Evolutionary conservation across 768 basidiomycete genomes (phyloP).

Genomic region (Gymnopilus dilepis): DNA sequence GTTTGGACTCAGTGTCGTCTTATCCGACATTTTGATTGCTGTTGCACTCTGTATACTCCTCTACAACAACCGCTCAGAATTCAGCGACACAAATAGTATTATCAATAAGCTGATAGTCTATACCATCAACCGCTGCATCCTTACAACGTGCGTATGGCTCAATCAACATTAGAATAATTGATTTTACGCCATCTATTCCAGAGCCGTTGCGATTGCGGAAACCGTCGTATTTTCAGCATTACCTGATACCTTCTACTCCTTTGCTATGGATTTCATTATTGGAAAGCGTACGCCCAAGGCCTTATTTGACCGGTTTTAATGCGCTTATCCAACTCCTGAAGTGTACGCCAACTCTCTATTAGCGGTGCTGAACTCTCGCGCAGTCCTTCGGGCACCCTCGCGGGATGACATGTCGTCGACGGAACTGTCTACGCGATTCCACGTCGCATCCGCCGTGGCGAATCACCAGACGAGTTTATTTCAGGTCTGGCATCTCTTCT

Average conservation of each 20-base stretch:
- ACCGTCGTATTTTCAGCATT: constrained; percentile 45
- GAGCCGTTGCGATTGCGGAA: constrained; percentile 44
- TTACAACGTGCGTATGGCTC: constrained; percentile 48
- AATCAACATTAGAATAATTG: not conserved
- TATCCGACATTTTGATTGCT: constrained; percentile 54
- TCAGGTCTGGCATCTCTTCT: constrained; percentile 19
- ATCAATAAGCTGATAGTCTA: constrained; percentile 52
- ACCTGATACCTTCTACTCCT: constrained; percentile 50
- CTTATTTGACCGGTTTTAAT: not conserved
- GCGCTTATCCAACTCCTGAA: constrained; percentile 22
- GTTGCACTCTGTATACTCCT: constrained; percentile 47
- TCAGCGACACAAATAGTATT: constrained; percentile 46
- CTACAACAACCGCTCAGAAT: constrained; percentile 44
- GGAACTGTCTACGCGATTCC: constrained; percentile 42
- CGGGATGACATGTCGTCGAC: constrained; percentile 27
- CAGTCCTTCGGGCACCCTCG: constrained; percentile 31
- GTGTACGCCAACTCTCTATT: constrained; percentile 54
- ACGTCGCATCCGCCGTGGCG: constrained; percentile 32
- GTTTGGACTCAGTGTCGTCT: constrained; percentile 48
- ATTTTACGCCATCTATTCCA: constrained; percentile 19
- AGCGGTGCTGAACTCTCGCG: constrained; percentile 50
- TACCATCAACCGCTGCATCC: constrained; percentile 54
- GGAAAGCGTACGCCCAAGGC: constrained; percentile 46
- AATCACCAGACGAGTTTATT: constrained; percentile 28
- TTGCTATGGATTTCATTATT: constrained; percentile 56